These are phyloP conservation scores for Neopestalotiopsis clavispora DNA, from an alignment of 2,329 filamentous ascomycete genomes.

Conservation along the genomic window DNA sequence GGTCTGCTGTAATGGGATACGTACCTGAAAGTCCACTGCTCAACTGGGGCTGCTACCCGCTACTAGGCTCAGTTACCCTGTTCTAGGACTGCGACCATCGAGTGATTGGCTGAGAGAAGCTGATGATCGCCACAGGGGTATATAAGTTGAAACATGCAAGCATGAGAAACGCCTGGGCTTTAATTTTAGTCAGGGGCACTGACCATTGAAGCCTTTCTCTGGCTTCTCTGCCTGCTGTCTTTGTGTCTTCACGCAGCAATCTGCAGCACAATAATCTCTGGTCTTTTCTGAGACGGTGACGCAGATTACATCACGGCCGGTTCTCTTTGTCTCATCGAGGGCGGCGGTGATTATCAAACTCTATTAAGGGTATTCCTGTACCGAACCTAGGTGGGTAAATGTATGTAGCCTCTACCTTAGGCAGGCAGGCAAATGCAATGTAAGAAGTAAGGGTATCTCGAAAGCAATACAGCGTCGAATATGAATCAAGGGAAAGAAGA, in stretches of 20 bases:
- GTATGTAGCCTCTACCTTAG: background rate
- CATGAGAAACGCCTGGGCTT: conserved; percentile 5
- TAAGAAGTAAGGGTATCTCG: conserved; percentile 1
- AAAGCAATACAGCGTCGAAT: background rate
- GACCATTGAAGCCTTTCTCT: background rate
- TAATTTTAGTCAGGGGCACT: conserved; percentile 15
- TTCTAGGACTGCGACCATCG: background rate
- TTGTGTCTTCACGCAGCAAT: background rate
- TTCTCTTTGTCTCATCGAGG: background rate
- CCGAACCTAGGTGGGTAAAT: background rate
- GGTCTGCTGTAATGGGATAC: background rate
- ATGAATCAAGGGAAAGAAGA: background rate
- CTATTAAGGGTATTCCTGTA: conserved; percentile 1
- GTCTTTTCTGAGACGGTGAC: background rate
- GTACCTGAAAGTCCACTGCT: background rate
- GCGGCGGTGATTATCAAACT: background rate
- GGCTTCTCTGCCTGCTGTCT: background rate
- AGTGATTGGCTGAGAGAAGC: conserved; percentile 7
- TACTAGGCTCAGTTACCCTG: background rate
- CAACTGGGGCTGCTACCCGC: background rate
- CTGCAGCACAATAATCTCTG: background rate
- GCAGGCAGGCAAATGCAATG: background rate
- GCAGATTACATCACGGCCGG: background rate
- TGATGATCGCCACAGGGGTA: background rate
- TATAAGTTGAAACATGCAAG: conserved; percentile 12